Conservation (phyloP, 352 stramenopile genomes). For the Thalassiosira hispida region DNA sequence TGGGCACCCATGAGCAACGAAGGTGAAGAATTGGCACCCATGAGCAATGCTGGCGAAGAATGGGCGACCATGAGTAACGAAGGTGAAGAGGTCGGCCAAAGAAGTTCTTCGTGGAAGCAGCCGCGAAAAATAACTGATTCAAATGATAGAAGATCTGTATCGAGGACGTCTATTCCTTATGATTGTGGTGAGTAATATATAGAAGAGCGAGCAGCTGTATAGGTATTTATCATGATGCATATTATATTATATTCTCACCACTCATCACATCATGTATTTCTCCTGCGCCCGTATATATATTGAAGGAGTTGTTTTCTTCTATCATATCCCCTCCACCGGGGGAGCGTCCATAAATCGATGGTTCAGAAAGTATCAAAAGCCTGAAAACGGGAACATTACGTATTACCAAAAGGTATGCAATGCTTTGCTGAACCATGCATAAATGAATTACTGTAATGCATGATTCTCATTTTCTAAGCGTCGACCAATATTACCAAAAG, state of each 20-base stretch:
- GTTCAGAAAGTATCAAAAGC: slow-evolving; percentile 27
- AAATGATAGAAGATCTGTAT: slow-evolving; percentile 23
- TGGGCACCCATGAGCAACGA: neutral
- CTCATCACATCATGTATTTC: too few species aligned
- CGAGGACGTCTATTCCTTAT: slow-evolving; percentile 14
- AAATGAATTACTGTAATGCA: too few species aligned
- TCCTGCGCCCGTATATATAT: too few species aligned
- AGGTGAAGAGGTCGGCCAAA: neutral
- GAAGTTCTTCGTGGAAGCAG: neutral
- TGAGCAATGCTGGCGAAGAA: neutral
- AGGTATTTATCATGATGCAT: neutral
- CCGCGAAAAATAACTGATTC: neutral
- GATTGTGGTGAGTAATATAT: slow-evolving; percentile 26
- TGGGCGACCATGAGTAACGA: neutral
- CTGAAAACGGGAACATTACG: slow-evolving; percentile 21
- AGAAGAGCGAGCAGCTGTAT: too few species aligned
- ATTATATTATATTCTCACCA: too few species aligned
- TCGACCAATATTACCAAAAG: too few species aligned
- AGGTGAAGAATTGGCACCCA: neutral
- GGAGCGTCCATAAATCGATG: slow-evolving; percentile 49
- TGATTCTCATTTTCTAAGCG: neutral
- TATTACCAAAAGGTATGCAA: slow-evolving; percentile 31
- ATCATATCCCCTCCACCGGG: slow-evolving; percentile 47
- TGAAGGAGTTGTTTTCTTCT: slow-evolving; percentile 57
- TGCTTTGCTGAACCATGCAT: neutral